Evolutionary conservation across 2,329 filamentous ascomycete species (phyloP), one percentile per base, ranked within the genome.

Genomic region (Sporothrix brasiliensis): DNA sequence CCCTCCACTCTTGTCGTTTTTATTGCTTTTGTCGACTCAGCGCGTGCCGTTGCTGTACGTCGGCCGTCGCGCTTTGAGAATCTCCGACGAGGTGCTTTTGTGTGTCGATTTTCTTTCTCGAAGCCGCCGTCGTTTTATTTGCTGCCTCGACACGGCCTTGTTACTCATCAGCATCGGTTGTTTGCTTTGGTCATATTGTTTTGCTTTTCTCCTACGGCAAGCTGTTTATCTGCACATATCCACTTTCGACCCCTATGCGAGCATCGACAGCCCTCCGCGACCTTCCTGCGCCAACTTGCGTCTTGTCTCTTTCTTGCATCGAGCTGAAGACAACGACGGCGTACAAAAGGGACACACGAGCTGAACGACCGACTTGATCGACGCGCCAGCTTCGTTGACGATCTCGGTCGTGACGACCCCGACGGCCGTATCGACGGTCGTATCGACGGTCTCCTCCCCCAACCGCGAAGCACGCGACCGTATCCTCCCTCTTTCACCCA

Each of bases 251-350:
- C 21, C 52, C n/a, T 68, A 71, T 71, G 68, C 60, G 67, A 71
- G 60, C 41, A 34, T 58, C 68, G 44, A 60, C 21, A 16, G 49
- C n/a, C 39, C 34, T 39, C 27, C 65, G 21, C 69, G 16, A 65
- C 21, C 53, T 50, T 53, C 19, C 54, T 10, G 34, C 49, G 47
- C 14, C 65, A 52, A 41, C 30, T 50, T 52, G 58, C 30, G 21
- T 67, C 49, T 69, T 39, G 67, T 52, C 56, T 67, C 69, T 61
- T 66, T 58, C 68, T 54, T 67, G 41, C 65, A 53, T 67, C 53
- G 24, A 53, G 56, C 34, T 41, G 54, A 58, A 41, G 54, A 44
- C 34, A 34, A 34, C 58, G 21, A 63, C 58, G 21, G 41, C 10
- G 13, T 67, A 47, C 68, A 71, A 52, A 52, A 30, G 39, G 60